phyloP scores from a whole-genome alignment of 441 rosid genomes.

The Breynia disticha region DNA sequence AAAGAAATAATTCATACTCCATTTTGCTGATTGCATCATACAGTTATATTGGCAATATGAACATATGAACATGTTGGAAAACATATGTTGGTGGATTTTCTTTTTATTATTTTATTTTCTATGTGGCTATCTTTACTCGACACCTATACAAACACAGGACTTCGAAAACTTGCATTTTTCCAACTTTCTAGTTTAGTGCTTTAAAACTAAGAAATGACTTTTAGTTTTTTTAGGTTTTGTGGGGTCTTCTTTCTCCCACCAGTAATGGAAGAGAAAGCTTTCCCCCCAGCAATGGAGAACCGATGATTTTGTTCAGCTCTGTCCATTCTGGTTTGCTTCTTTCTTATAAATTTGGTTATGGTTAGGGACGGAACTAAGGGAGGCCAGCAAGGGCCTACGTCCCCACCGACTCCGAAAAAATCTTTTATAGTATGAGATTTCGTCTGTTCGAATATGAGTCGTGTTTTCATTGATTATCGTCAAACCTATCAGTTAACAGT shows the following conservation, averaged over 20 bases:
- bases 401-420: no score
- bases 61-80: no score
- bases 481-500: no score
- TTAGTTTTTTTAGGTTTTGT: conserved; percentile 4
- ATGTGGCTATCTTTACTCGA: conserved; percentile 6
- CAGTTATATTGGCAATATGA: no score
- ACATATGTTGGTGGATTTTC: conserved; percentile 1
- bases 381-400: not conserved
- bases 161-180: no score
- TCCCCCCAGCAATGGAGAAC: conserved; percentile 19
- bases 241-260: conserved; percentile 21
- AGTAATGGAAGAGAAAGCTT: conserved; percentile 16
- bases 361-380: not conserved
- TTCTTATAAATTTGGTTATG: conserved; percentile 5
- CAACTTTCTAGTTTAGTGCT: conserved; percentile 18
- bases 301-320: conserved; percentile 11
- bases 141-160: not conserved
- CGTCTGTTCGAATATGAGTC: no score
- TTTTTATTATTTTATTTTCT: not conserved
- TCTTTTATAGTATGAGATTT: no score
- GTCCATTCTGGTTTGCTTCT: conserved; percentile 11
- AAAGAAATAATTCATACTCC: no score
- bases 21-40: conserved; percentile 14
- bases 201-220: not conserved
- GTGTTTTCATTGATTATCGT: no score